Conservation (phyloP, 441 rosid species). For the Breynia disticha region DNA sequence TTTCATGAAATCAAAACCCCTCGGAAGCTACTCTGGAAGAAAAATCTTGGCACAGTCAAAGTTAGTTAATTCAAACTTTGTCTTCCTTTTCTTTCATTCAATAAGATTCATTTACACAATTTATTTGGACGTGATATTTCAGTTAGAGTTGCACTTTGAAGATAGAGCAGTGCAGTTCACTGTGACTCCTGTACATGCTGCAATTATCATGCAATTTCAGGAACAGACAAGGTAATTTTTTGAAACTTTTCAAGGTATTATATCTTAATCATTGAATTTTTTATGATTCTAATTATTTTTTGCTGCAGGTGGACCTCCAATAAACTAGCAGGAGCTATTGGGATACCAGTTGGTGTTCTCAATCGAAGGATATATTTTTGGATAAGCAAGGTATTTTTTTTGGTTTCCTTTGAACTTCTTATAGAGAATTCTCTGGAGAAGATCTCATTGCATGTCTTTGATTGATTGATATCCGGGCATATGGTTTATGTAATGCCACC, state of each 20-base stretch:
- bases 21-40: slow-evolving; percentile 92
- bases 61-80: slow-evolving; percentile 26
- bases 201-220: slow-evolving; percentile 91
- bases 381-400: slow-evolving; percentile 69
- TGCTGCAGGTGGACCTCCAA: slow-evolving; percentile 68
- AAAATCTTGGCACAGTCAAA: slow-evolving; percentile 93
- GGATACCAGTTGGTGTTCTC: slow-evolving; percentile 63
- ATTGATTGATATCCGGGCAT: slow-evolving; percentile 5
- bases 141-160: slow-evolving; percentile 95
- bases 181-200: slow-evolving; percentile 84
- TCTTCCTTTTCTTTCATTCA: slow-evolving; percentile 8
- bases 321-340: slow-evolving; percentile 62
- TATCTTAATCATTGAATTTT: slow-evolving; percentile 1
- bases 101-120: slow-evolving; percentile 10
- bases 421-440: background rate
- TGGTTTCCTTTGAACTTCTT: background rate
- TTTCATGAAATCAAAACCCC: slow-evolving; percentile 90
- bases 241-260: slow-evolving; percentile 5
- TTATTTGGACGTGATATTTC: slow-evolving; percentile 16
- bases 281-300: slow-evolving; percentile 10
- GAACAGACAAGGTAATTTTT: slow-evolving; percentile 58
- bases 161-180: slow-evolving; percentile 70
- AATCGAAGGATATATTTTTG: slow-evolving; percentile 75
- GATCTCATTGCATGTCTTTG: slow-evolving; percentile 2
- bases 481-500: background rate